Conservation (phyloP, 805 yeast genomes). For the Komagataella phaffii region DNA sequence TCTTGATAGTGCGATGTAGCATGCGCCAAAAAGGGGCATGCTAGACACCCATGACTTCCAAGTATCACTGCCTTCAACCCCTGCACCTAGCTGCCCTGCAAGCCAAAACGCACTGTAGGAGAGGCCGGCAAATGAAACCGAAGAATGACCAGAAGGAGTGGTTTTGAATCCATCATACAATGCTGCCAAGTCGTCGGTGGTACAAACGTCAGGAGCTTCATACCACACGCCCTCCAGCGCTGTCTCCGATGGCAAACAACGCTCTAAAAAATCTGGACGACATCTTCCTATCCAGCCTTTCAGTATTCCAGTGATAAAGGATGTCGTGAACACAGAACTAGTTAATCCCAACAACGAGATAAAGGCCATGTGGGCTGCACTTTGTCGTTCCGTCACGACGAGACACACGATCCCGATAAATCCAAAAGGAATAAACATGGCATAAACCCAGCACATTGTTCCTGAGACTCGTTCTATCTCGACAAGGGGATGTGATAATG, state of each 20-base stretch:
- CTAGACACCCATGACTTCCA: slow-evolving; percentile 46
- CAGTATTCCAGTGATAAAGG: slow-evolving; percentile 54
- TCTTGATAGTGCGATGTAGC: slow-evolving; percentile 68
- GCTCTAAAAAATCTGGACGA: slow-evolving; percentile 82
- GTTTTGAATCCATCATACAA: slow-evolving; percentile 67
- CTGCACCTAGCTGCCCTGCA: slow-evolving; percentile 42
- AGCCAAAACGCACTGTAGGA: slow-evolving; percentile 55
- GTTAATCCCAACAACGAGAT: slow-evolving; percentile 55
- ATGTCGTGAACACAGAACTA: slow-evolving; percentile 44
- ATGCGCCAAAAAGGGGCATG: slow-evolving; percentile 55
- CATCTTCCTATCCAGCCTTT: slow-evolving; percentile 83
- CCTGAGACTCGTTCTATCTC: slow-evolving; percentile 58
- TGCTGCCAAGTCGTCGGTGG: slow-evolving; percentile 27
- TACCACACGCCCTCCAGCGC: slow-evolving; percentile 45
- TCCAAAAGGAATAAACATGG: slow-evolving; percentile 33
- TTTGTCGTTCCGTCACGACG: slow-evolving; percentile 22
- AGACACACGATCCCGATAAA: slow-evolving; percentile 18
- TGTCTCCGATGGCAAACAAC: slow-evolving; percentile 59
- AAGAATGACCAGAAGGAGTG: slow-evolving; percentile 75
- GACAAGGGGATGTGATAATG: slow-evolving; percentile 74
- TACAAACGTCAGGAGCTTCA: slow-evolving; percentile 52
- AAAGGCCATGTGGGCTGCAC: slow-evolving; percentile 45
- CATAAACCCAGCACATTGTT: slow-evolving; percentile 36
- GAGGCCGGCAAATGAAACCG: slow-evolving; percentile 55
- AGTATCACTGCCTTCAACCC: slow-evolving; percentile 31